Evolutionary conservation across 495 filamentous ascomycete species (phyloP).

Genomic region (Podospora fimiseda): DNA sequence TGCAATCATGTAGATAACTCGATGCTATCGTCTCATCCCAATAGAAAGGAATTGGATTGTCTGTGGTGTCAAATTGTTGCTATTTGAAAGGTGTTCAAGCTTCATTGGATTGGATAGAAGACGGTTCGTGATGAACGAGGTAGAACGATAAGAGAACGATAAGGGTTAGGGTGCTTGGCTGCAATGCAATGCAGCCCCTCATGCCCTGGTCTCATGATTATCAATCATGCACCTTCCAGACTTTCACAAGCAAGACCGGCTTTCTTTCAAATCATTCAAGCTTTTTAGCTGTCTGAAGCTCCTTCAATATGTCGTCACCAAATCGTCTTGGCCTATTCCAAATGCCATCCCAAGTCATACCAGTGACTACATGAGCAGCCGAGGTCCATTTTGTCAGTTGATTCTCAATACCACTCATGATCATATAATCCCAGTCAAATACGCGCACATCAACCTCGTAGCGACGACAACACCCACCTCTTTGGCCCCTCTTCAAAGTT

Average conservation of each 20-base stretch:
- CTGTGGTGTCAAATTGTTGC: background rate
- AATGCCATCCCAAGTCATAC: background rate
- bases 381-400: background rate
- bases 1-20: slow-evolving; percentile 14
- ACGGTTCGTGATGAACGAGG: too few species aligned
- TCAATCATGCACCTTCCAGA: background rate
- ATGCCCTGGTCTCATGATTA: background rate
- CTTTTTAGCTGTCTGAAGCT: too few species aligned
- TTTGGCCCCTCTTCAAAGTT: background rate
- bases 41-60: background rate
- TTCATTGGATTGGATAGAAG: background rate
- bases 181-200: too few species aligned
- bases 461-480: too few species aligned
- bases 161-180: slow-evolving; percentile 2
- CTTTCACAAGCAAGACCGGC: background rate
- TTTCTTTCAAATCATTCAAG: too few species aligned
- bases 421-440: background rate
- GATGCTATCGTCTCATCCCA: background rate
- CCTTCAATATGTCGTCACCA: background rate
- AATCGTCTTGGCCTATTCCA: background rate
- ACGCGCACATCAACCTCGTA: background rate
- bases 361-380: too few species aligned
- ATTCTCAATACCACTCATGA: background rate
- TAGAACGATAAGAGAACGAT: background rate
- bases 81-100: background rate